Evolutionary conservation across 2,329 filamentous ascomycete genomes (phyloP).

Genomic region (Aspergillus cejpii): DNA sequence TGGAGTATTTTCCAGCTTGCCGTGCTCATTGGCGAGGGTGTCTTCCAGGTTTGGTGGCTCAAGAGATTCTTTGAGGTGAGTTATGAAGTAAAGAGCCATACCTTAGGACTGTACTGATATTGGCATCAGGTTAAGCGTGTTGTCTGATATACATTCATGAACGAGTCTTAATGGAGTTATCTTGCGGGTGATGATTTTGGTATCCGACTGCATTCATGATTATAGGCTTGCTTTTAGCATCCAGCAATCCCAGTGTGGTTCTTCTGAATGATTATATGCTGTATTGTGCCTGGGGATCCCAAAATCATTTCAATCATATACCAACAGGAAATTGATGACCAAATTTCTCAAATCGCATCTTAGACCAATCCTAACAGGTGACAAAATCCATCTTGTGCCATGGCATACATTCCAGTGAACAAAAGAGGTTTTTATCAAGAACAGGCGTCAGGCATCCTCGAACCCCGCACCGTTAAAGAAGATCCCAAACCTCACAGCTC

Average conservation of each 20-base stretch:
- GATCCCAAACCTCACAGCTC: too few species aligned
- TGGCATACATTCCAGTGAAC: too few species aligned
- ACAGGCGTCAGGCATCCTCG: too few species aligned
- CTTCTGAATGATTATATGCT: neutral
- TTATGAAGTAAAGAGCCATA: slow-evolving; percentile 3
- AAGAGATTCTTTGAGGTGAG: slow-evolving; percentile 90
- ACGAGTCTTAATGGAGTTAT: slow-evolving; percentile 5
- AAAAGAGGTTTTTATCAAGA: too few species aligned
- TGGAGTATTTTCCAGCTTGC: slow-evolving; percentile 96
- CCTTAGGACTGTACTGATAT: neutral
- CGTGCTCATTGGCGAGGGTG: slow-evolving; percentile 79
- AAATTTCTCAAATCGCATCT: too few species aligned
- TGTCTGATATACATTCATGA: slow-evolving; percentile 31
- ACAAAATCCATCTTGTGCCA: too few species aligned
- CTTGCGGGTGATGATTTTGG: neutral
- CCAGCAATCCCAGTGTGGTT: neutral
- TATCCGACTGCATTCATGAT: neutral
- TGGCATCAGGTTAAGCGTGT: slow-evolving; percentile 42
- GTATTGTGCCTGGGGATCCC: neutral
- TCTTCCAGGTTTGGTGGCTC: slow-evolving; percentile 99
- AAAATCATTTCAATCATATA: neutral
- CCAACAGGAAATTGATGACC: neutral
- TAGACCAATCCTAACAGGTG: too few species aligned
- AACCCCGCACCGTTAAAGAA: too few species aligned
- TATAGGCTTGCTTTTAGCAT: neutral